Percentiles rank a stretch among this genome's conserved stretches.
These are phyloP conservation scores for Cystobasidium slooffiae DNA, from an alignment of 1,284 basidiomycete species.

Conservation along the genomic window DNA sequence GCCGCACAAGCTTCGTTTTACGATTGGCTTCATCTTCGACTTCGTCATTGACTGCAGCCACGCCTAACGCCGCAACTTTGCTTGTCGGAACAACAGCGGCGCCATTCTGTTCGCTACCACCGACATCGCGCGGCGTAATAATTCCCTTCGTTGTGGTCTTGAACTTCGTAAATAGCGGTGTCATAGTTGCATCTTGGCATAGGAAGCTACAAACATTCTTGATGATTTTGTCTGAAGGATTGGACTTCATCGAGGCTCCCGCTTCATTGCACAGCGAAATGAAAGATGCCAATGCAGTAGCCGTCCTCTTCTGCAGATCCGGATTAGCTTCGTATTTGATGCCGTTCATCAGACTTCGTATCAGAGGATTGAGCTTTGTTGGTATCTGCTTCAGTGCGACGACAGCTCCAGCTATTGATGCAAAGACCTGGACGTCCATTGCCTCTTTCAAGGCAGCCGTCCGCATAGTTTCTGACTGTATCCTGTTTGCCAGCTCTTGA, in stretches of 20 bases:
- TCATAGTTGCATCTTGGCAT: constrained; percentile 86
- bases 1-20: constrained; percentile 57
- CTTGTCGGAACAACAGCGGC: neutral
- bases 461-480: constrained; percentile 63
- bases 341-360: constrained; percentile 96
- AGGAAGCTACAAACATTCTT: constrained; percentile 97
- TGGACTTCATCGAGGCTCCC: constrained; percentile 63
- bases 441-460: constrained; percentile 79
- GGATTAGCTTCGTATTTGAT: constrained; percentile 94
- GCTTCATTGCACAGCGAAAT: constrained; percentile 80
- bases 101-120: constrained; percentile 13
- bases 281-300: constrained; percentile 82
- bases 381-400: constrained; percentile 82
- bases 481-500: constrained; percentile 74
- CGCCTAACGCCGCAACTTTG: neutral
- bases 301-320: constrained; percentile 88
- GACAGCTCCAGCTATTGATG: constrained; percentile 87
- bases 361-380: constrained; percentile 92
- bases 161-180: constrained; percentile 79
- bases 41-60: neutral
- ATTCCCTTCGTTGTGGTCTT: constrained; percentile 72
- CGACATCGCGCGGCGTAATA: constrained; percentile 56
- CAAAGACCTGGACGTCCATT: constrained; percentile 84
- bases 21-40: constrained; percentile 56
- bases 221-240: constrained; percentile 87